phyloP scores from a whole-genome alignment of 306 rosid genomes.

The Quercus wislizeni region DNA sequence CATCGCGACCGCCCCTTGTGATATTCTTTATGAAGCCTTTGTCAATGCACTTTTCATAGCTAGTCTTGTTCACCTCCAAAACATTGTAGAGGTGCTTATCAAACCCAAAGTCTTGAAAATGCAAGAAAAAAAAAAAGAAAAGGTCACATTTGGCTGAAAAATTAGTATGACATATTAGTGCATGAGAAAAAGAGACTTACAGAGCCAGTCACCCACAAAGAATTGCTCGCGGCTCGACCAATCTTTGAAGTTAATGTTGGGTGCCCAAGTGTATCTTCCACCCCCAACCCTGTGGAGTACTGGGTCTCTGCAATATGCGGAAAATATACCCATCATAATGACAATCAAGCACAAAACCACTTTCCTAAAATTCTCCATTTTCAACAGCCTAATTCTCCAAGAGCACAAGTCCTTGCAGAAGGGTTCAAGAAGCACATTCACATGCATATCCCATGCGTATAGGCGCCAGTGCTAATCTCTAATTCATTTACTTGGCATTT shows the following conservation, averaged over 20 bases:
- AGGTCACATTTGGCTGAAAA: too few relatives aligned
- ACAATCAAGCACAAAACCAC: neutral
- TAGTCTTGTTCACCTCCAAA: constrained; percentile 27
- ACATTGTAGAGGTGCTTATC: constrained; percentile 21
- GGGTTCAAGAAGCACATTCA: neutral
- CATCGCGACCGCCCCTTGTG: constrained; percentile 29
- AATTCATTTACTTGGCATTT: too few relatives aligned
- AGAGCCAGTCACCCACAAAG: constrained; percentile 60
- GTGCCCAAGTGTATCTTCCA: constrained; percentile 49
- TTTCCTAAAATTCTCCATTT: constrained; percentile 17
- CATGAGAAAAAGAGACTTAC: constrained; percentile 21
- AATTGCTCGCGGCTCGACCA: constrained; percentile 51
- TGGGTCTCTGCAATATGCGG: constrained; percentile 35
- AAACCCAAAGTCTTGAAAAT: constrained; percentile 29
- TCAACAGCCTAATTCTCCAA: neutral
- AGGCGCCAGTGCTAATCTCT: neutral
- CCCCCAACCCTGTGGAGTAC: constrained; percentile 64
- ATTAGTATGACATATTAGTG: neutral
- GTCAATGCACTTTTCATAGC: constrained; percentile 24
- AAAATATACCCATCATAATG: neutral
- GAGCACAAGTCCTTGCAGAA: neutral
- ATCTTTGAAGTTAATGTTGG: constrained; percentile 37
- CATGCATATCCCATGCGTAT: constrained; percentile 5
- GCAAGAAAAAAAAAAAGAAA: neutral
- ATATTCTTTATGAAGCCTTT: constrained; percentile 4